A percentile compares a stretch with the other conserved stretches of the same genome.
phyloP scores from a whole-genome alignment of 306 rosid species.

The Geum urbanum region DNA sequence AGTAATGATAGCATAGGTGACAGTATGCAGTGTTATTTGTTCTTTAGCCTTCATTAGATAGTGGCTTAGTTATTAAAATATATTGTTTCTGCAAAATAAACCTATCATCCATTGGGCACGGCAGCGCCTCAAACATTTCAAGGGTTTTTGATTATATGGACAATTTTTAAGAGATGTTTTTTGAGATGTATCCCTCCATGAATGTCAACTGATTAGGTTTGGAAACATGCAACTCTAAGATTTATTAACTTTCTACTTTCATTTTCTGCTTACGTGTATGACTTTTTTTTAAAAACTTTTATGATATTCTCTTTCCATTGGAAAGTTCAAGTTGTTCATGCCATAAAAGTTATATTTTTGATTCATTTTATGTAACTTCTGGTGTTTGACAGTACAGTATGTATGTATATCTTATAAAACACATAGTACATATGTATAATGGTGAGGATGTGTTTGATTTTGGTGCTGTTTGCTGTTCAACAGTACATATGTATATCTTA shows the following conservation, averaged over 20 bases:
- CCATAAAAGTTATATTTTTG: not conserved
- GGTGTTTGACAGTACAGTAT: not conserved
- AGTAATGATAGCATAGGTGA: not conserved
- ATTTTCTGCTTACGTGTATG: not conserved
- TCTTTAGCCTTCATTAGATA: not conserved
- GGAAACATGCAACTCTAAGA: not conserved
- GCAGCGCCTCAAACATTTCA: not conserved
- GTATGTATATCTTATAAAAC: not conserved
- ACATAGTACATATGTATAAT: not conserved
- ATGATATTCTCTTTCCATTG: not conserved
- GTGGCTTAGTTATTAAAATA: not conserved
- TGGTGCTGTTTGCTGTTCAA: not conserved
- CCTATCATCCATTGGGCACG: not conserved
- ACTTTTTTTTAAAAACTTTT: not conserved
- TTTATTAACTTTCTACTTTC: not conserved
- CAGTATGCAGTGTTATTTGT: not conserved
- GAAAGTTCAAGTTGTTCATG: not conserved
- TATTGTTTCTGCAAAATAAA: not conserved
- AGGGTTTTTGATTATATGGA: not conserved
- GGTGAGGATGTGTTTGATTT: not conserved
- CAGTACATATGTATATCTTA: no score
- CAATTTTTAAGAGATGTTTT: not conserved
- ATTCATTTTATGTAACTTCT: not conserved
- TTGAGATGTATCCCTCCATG: not conserved
- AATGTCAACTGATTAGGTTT: no score